Base-by-base conservation (phyloP, 2,329 filamentous ascomycete genomes). In the Fusarium algeriense region DNA sequence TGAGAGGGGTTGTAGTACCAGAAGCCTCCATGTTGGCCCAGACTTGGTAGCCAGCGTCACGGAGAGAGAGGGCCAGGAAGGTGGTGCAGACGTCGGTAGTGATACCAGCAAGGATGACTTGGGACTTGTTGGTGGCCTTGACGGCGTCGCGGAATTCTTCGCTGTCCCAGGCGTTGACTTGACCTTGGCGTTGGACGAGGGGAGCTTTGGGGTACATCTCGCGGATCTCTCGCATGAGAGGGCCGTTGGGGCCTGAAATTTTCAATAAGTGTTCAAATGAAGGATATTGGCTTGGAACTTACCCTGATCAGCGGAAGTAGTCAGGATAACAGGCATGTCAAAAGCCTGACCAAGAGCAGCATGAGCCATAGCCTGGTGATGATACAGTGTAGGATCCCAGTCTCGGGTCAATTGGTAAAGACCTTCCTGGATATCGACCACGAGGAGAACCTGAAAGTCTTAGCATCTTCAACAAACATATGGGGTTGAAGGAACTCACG, bases 101-200 rank as follows among this genome's bases (percentile, higher is more conserved):
- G 74, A 94, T 93, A 11, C 92, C 91, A 5, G 85, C 91, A 19
- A 95, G 80, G 76, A 94, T 92, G 74, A 94, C 83, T 78, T 94
- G 92, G 34, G 85, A 89, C 78, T 89, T 90, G 63, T 87, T 87
- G 7, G 90, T 87, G 3, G 90, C 90, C 69, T 85, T 81, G 67
- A 94, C 85, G 4, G 92, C 91, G 3, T 83, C 83, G 38, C 86
- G 86, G 83, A 94, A 93, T 0, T 92, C 87, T 5, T 85, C 73
- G 73, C 93, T 93, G 77, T 94, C 92, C 92, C 91, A 93, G 5
- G 92, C 92, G 76, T 93, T 88, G 75, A 94, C 91, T 77, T 94
- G 90, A 41, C 92, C 92, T 67, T 91, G 85, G 38, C 92, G 89
- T 73, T 86, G 84, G 76, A 94, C 87, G 14, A 93, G 82, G 1